phyloP scores from a whole-genome alignment of 1,139 yeast genomes.

The Taphrina wiesneri region DNA sequence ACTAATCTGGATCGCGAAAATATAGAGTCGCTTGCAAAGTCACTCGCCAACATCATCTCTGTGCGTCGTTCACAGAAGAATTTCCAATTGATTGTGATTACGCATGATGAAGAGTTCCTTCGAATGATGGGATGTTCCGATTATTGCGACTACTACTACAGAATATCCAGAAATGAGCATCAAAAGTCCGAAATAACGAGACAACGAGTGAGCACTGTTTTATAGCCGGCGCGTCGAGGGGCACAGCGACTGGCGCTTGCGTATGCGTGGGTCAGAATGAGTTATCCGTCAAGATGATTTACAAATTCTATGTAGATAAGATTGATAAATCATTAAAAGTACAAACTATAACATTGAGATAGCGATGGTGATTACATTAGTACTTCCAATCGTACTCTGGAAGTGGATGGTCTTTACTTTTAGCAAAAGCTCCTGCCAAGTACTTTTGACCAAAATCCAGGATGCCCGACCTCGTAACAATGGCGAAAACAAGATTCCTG shows the following conservation, averaged over 20 bases:
- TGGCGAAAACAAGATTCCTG: background rate
- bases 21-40: conserved; percentile 80
- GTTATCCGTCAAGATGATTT: background rate
- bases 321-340: background rate
- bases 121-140: conserved; percentile 79
- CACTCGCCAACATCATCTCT: conserved; percentile 73
- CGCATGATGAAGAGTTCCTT: conserved; percentile 86
- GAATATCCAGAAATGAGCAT: conserved; percentile 72
- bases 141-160: conserved; percentile 86
- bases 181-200: conserved; percentile 31
- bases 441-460: background rate
- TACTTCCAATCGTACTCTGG: background rate
- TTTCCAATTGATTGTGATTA: conserved; percentile 90
- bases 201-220: conserved; percentile 21
- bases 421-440: background rate
- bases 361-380: background rate
- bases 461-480: background rate
- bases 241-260: background rate
- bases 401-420: background rate
- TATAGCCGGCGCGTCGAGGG: background rate
- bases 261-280: background rate
- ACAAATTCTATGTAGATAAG: background rate
- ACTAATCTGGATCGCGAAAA: conserved; percentile 91
- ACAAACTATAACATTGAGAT: background rate
- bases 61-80: conserved; percentile 75